These are phyloP conservation scores for Madurella fahalii DNA, from an alignment of 2,329 filamentous ascomycete genomes.

Conservation along the genomic window DNA sequence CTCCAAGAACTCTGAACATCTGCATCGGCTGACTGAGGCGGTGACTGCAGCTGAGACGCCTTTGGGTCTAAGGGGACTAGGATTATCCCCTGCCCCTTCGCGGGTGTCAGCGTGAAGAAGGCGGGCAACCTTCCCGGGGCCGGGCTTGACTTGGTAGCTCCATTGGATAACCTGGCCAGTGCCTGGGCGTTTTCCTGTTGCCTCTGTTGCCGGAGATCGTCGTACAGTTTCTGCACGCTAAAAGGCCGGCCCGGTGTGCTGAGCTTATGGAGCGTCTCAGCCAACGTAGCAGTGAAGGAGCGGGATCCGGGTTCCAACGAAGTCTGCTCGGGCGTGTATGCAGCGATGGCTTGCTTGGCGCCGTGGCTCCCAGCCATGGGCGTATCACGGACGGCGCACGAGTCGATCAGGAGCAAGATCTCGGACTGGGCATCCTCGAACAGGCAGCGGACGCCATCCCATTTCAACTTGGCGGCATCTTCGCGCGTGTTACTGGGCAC, in stretches of 20 bases:
- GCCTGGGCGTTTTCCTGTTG: slow-evolving; percentile 43
- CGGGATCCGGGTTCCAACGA: slow-evolving; percentile 42
- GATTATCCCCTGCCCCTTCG: slow-evolving; percentile 50
- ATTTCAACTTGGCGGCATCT: slow-evolving; percentile 58
- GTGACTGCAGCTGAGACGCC: slow-evolving; percentile 30
- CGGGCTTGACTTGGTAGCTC: slow-evolving; percentile 35
- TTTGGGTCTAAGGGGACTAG: slow-evolving; percentile 45
- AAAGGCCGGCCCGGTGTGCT: slow-evolving; percentile 50
- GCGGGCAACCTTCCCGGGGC: slow-evolving; percentile 41
- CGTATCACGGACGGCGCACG: slow-evolving; percentile 53
- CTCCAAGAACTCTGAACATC: slow-evolving; percentile 25
- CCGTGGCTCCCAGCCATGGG: slow-evolving; percentile 50
- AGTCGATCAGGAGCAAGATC: slow-evolving; percentile 59
- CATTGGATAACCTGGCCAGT: slow-evolving; percentile 42
- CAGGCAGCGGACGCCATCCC: slow-evolving; percentile 58
- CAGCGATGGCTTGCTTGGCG: slow-evolving; percentile 59
- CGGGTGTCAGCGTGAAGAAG: slow-evolving; percentile 53
- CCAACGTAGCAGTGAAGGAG: slow-evolving; percentile 56
- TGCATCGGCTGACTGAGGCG: slow-evolving; percentile 28
- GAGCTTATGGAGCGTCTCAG: slow-evolving; percentile 53
- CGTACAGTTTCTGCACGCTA: slow-evolving; percentile 51
- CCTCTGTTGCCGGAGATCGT: slow-evolving; percentile 48
- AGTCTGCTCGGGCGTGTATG: slow-evolving; percentile 51
- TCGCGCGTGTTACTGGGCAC: slow-evolving; percentile 50
- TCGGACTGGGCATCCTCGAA: slow-evolving; percentile 61